Base-by-base conservation (phyloP, 164 flowering plant species). In the Warburgia ugandensis region DNA sequence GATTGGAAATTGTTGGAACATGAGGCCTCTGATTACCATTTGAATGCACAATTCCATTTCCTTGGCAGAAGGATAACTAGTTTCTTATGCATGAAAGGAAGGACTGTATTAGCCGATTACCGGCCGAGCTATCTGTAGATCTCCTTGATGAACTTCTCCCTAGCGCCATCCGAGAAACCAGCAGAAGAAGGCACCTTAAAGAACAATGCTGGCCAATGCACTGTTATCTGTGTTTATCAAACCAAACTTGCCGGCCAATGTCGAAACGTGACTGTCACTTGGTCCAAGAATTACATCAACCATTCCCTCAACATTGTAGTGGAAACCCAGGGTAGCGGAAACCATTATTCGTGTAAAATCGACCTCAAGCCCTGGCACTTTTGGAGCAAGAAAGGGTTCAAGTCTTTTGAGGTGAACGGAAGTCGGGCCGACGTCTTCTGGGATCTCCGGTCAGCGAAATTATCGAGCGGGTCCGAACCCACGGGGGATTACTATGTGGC, bases 341-440 rank as follows among this genome's bases (percentile, higher is more conserved):
- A 32, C 12, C 73, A 60, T 13, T 51, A 68, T 63, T 65, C 59
- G 3, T 88, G 82, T 75, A 92, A 86, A 60, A 68, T 92, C 17
- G 99, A 92, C 44, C 73, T 92, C 22, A 86, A 86, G 70, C 94
- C 99, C 0, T 92, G 95, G 97, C 83, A 77, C 25, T 88, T 92
- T 50, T 92, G 95, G 96, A 78, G 76, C 72, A 81, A 77, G 33
- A 83, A 86, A 59, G 95, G 99, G 20, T 74, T 62, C 63, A 88
- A 88, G 29, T 69, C 81, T 1, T 74, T 88, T 22, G 81, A 73
- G 16, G 72, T 83, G 0, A 89, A 81, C 1, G 77, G 77, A 3
- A 49, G 54, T 38, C 72, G 48, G 4, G 61, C 84, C 4, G 84
- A 84, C 0, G 78, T 81, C 9, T 78, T 67, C 27, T 92, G 95